These are phyloP conservation scores for Lumnitzera littorea DNA, from an alignment of 345 rosid species.

Conservation along the genomic window DNA sequence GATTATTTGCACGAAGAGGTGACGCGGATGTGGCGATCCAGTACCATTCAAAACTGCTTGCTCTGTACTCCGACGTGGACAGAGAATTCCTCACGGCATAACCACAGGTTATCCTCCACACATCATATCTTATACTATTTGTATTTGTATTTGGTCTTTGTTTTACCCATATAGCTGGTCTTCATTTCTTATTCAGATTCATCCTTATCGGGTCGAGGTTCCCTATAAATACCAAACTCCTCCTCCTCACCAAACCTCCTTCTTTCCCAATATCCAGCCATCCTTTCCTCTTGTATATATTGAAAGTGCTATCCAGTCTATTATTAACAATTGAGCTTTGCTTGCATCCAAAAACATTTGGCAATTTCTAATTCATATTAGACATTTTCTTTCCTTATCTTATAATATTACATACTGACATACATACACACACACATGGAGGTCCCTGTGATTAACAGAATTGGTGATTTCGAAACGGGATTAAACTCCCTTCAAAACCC, in stretches of 20 bases:
- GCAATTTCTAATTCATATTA: neutral
- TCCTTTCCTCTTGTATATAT: neutral
- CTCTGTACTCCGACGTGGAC: constrained; percentile 18
- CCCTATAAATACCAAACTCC: constrained; percentile 18
- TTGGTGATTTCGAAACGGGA: constrained; percentile 51
- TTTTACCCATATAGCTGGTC: neutral
- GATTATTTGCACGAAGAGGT: neutral
- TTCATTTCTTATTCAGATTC: no score
- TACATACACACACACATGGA: constrained; percentile 31
- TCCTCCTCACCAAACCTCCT: neutral
- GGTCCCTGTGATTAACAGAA: constrained; percentile 50
- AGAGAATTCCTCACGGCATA: neutral
- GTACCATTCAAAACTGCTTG: neutral
- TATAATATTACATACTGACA: neutral
- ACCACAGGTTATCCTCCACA: constrained; percentile 11
- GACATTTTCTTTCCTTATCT: neutral
- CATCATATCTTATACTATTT: neutral
- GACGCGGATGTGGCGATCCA: constrained; percentile 13
- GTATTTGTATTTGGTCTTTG: neutral
- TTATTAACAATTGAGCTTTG: no score
- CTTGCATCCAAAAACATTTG: neutral
- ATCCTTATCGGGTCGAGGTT: neutral
- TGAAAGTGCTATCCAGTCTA: no score
- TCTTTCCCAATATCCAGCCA: neutral
- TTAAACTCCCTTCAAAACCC: constrained; percentile 28